phyloP scores from a whole-genome alignment of 2,329 filamentous ascomycete species.

The Metarhizium robertsii region DNA sequence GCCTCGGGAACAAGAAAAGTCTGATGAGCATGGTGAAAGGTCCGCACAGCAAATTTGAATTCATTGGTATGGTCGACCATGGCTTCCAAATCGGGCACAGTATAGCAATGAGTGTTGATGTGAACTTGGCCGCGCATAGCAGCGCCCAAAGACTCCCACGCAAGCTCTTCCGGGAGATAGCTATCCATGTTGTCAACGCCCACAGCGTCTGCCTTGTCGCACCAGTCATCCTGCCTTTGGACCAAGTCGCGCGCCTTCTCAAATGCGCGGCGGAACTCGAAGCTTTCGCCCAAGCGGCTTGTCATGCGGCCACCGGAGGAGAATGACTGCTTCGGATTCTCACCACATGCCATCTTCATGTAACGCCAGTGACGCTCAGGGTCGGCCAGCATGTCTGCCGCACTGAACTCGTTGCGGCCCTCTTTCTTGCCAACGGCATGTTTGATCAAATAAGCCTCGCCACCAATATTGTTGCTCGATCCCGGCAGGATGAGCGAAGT shows the following conservation, averaged over 20 bases:
- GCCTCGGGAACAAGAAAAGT: conserved; percentile 58
- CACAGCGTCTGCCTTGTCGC: conserved; percentile 39
- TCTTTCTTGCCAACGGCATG: conserved; percentile 52
- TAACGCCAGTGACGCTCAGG: conserved; percentile 58
- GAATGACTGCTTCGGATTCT: conserved; percentile 57
- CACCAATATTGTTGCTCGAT: conserved; percentile 64
- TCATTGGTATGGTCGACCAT: conserved; percentile 64
- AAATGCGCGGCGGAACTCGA: conserved; percentile 59
- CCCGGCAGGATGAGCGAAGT: conserved; percentile 59
- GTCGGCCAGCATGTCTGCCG: conserved; percentile 54
- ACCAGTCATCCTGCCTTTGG: conserved; percentile 60
- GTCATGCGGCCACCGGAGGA: conserved; percentile 44
- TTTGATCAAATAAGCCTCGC: conserved; percentile 62
- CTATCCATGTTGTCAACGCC: conserved; percentile 41
- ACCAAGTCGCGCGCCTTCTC: conserved; percentile 50
- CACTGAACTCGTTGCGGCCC: conserved; percentile 54
- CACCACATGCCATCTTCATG: conserved; percentile 70
- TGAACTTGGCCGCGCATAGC: conserved; percentile 58
- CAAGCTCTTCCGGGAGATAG: conserved; percentile 53
- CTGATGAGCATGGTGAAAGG: conserved; percentile 63
- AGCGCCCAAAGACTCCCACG: conserved; percentile 54
- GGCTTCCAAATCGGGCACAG: conserved; percentile 57
- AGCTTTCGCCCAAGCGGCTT: conserved; percentile 59
- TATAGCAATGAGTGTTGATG: conserved; percentile 66
- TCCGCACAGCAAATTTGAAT: conserved; percentile 56